Conservation (phyloP, 2,329 filamentous ascomycete genomes). For the Aspergillus costaricaensis region DNA sequence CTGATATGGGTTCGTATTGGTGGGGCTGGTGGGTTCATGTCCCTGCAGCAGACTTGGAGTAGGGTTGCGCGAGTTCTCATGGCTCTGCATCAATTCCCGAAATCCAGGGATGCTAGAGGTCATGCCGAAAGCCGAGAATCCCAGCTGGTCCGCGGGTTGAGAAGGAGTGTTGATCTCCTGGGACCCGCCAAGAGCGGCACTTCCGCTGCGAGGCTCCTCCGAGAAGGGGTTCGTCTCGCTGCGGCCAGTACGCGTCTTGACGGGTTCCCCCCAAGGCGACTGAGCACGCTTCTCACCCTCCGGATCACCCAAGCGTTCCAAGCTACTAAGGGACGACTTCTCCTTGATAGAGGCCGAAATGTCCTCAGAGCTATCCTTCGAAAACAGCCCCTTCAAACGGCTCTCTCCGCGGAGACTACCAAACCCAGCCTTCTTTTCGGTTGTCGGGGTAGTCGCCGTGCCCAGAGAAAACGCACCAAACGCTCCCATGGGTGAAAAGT, state of each 20-base stretch:
- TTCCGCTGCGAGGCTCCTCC: slow-evolving; percentile 57
- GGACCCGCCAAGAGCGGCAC: slow-evolving; percentile 71
- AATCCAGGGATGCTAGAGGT: slow-evolving; percentile 59
- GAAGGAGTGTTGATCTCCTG: slow-evolving; percentile 65
- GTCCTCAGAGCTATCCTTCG: slow-evolving; percentile 73
- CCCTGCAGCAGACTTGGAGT: slow-evolving; percentile 53
- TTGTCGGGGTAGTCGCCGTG: slow-evolving; percentile 52
- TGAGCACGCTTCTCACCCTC: slow-evolving; percentile 49
- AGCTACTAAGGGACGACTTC: slow-evolving; percentile 55
- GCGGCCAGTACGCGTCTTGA: slow-evolving; percentile 51
- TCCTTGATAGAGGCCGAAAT: slow-evolving; percentile 55
- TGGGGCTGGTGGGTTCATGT: slow-evolving; percentile 80
- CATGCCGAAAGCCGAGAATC: slow-evolving; percentile 63
- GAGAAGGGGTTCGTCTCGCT: slow-evolving; percentile 52
- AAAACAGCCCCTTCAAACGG: slow-evolving; percentile 80
- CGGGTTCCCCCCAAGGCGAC: slow-evolving; percentile 54
- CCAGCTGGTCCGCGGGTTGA: slow-evolving; percentile 55
- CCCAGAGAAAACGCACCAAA: slow-evolving; percentile 87
- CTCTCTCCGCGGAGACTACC: slow-evolving; percentile 73
- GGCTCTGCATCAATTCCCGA: slow-evolving; percentile 58
- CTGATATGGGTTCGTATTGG: slow-evolving; percentile 93
- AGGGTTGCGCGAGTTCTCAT: slow-evolving; percentile 60
- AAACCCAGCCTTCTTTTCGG: slow-evolving; percentile 71
- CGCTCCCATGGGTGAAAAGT: slow-evolving; percentile 73
- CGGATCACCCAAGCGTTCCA: slow-evolving; percentile 57